Evolutionary conservation across 129 eudicot species (phyloP).

Genomic region (Arctium minus): DNA sequence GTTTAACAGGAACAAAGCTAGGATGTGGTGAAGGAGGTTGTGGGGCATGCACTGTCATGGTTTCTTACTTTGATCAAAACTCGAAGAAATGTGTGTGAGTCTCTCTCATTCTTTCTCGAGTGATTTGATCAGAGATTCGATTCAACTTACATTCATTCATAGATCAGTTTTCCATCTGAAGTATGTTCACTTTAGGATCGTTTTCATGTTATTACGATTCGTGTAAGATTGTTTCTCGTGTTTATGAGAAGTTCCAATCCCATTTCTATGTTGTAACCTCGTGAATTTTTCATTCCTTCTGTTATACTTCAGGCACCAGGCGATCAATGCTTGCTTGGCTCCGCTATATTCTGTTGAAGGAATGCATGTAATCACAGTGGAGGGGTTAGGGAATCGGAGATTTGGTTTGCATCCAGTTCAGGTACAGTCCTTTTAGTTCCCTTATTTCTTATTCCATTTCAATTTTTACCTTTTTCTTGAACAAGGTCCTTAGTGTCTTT

Average conservation of each 20-base stretch:
- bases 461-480: background rate
- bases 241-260: background rate
- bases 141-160: background rate
- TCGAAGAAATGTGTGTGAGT: slow-evolving; percentile 85
- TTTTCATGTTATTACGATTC: background rate
- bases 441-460: background rate
- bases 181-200: background rate
- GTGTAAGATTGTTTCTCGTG: background rate
- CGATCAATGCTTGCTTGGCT: slow-evolving; percentile 97
- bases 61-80: slow-evolving; percentile 68
- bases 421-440: slow-evolving; percentile 36
- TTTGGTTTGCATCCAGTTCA: slow-evolving; percentile 93
- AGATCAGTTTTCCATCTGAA: background rate
- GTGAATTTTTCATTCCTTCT: background rate
- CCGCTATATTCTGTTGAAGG: slow-evolving; percentile 97
- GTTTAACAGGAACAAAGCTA: slow-evolving; percentile 90
- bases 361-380: slow-evolving; percentile 97
- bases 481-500: background rate
- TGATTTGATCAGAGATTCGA: slow-evolving; percentile 2
- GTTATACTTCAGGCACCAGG: slow-evolving; percentile 62
- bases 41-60: slow-evolving; percentile 99
- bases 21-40: slow-evolving; percentile 99
- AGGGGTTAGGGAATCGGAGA: slow-evolving; percentile 83
- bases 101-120: slow-evolving; percentile 15
- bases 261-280: background rate